phyloP scores from a whole-genome alignment of 306 rosid species.

The Vigna unguiculata region DNA sequence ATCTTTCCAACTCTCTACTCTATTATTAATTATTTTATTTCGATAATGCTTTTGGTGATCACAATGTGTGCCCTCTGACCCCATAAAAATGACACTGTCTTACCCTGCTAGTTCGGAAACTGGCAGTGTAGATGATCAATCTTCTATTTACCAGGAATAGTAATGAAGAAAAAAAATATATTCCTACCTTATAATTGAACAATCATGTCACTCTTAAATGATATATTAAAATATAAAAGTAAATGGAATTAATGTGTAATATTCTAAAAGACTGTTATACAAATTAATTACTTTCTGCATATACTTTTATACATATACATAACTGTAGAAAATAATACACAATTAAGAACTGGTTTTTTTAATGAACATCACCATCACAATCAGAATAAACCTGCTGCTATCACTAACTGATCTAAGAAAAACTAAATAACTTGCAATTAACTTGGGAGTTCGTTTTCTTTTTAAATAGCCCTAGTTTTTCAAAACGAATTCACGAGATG shows the following conservation, averaged over 20 bases:
- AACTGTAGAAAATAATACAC: no score
- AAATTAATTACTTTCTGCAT: no score
- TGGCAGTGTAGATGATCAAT: not conserved
- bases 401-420: not conserved
- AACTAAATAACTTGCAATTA: no score
- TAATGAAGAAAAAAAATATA: not conserved
- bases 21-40: no score
- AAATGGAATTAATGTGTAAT: not conserved
- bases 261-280: no score
- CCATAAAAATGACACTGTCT: not conserved
- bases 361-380: not conserved
- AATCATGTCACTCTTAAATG: not conserved
- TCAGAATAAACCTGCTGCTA: not conserved
- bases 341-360: no score
- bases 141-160: not conserved
- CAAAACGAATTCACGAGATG: not conserved
- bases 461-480: not conserved
- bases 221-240: not conserved
- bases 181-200: not conserved
- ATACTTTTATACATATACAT: no score
- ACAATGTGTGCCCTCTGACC: not conserved
- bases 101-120: not conserved
- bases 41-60: no score
- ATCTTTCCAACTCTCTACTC: no score
- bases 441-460: not conserved